Conservation (phyloP, 768 basidiomycete species). For the Suillus subluteus region DNA sequence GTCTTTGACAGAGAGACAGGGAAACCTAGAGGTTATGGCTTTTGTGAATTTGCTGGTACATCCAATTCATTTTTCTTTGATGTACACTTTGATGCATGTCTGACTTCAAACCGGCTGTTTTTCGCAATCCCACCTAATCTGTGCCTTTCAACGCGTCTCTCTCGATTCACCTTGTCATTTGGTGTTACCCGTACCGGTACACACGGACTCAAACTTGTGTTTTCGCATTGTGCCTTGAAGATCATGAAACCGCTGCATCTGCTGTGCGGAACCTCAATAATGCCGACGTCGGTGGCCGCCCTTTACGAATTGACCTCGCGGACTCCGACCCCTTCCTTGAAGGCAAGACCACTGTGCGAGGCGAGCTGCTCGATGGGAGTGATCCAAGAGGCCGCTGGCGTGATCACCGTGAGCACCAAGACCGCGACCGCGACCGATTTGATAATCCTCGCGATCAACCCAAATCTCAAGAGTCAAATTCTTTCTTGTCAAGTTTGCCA, state of each 20-base stretch:
- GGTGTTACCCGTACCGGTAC: constrained; percentile 3
- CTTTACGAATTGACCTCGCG: constrained; percentile 91
- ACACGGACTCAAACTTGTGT: constrained; percentile 2
- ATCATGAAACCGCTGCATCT: constrained; percentile 94
- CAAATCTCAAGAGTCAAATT: constrained; percentile 44
- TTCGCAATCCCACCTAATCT: constrained; percentile 14
- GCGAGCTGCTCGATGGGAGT: constrained; percentile 76
- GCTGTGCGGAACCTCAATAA: constrained; percentile 97
- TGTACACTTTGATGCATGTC: constrained; percentile 30
- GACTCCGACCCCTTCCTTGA: constrained; percentile 92
- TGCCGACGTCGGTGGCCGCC: constrained; percentile 88
- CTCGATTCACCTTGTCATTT: constrained; percentile 22
- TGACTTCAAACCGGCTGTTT: constrained; percentile 41
- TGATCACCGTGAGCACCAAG: constrained; percentile 55
- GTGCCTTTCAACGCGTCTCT: constrained; percentile 12
- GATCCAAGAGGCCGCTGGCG: constrained; percentile 40
- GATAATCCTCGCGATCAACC: constrained; percentile 36
- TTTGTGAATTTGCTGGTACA: constrained; percentile 91
- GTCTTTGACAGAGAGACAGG: constrained; percentile 94
- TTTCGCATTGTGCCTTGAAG: constrained; percentile 42
- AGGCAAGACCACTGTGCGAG: constrained; percentile 86
- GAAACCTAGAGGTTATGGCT: constrained; percentile 92
- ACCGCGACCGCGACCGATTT: constrained; percentile 52
- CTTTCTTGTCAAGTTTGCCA: constrained; percentile 72
- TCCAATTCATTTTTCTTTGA: constrained; percentile 37